Conservation (phyloP, 106 monocot genomes). For the Platanthera zijinensis region DNA sequence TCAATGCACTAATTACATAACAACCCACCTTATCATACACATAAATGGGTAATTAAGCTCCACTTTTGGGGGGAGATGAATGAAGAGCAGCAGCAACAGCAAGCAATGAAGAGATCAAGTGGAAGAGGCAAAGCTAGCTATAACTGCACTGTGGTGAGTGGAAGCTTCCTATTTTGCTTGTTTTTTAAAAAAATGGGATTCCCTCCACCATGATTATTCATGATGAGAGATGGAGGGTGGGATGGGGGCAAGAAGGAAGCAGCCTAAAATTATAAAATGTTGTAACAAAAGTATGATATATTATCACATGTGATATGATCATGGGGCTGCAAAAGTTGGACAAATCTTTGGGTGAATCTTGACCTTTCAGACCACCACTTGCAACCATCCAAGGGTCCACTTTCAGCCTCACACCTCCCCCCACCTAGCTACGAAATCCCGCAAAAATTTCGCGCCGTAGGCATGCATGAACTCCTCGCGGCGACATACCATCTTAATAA, state of each 20-base stretch:
- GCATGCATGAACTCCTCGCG: neutral
- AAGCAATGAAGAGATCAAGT: neutral
- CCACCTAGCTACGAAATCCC: neutral
- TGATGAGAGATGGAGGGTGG: conserved; percentile 1
- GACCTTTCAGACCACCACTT: neutral
- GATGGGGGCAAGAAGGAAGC: neutral
- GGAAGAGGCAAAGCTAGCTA: neutral
- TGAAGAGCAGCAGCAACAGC: neutral
- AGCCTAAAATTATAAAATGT: neutral
- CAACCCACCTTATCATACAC: too few relatives aligned
- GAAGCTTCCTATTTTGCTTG: neutral
- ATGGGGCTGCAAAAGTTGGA: neutral
- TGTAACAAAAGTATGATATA: neutral
- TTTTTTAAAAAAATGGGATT: neutral
- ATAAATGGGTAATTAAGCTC: too few relatives aligned
- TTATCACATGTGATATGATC: neutral
- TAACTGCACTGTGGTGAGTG: neutral
- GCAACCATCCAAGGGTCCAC: neutral
- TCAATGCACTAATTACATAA: too few relatives aligned
- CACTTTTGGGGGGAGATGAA: neutral
- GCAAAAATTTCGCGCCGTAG: neutral
- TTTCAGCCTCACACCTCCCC: neutral
- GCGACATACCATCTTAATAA: neutral
- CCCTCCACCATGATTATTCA: neutral
- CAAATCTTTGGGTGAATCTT: conserved; percentile 1